Evolutionary conservation across 306 rosid species (phyloP), one percentile per base, ranked within the genome.

Genomic region (Quercus parvula): DNA sequence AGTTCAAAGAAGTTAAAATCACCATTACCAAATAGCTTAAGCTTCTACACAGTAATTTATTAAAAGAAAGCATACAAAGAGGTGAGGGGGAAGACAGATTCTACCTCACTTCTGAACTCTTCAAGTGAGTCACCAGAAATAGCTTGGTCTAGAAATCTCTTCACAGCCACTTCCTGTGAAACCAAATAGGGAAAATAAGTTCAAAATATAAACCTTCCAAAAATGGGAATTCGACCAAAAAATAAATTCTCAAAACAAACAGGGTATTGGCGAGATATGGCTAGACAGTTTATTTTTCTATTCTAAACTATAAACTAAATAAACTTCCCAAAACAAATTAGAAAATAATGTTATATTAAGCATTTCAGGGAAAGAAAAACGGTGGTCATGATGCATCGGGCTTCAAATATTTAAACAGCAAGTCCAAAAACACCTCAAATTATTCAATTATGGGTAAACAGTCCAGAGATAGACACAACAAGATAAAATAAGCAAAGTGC

Each of bases 31-130:
- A 41, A 41, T 58, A 22, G 13, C 66, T 24, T 59, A 59, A 24
- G 31, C 6, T 59, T 24, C 27, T 24, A 13, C 17, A 30, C 22
- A 30, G 30, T 4, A 49, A 62, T 52, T 13, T 31, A 33, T 41
- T 18, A 14, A 49, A 13, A 44, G 51, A 71, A 30, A 79, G 54
- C 18, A 64, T 25, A 57, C 56, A 24, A n/a, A 41, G 54, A 30
- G 18, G 19, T 61, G 61, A n/a, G 20, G 52, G 27, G 28, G 68
- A 56, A 24, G 5, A 24, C 63, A 38, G 66, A 58, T 70, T 79
- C 68, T 87, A 95, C 99, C 97, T 95, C 99, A 80, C 91, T 95
- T 84, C 81, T 88, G 91, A 95, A 92, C 85, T 92, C 99, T 80
- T 88, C 99, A 75, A 95, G 98, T 73, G 94, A 82, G 88, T 90